phyloP scores from a whole-genome alignment of 768 basidiomycete genomes.

The Russula brevipes region DNA sequence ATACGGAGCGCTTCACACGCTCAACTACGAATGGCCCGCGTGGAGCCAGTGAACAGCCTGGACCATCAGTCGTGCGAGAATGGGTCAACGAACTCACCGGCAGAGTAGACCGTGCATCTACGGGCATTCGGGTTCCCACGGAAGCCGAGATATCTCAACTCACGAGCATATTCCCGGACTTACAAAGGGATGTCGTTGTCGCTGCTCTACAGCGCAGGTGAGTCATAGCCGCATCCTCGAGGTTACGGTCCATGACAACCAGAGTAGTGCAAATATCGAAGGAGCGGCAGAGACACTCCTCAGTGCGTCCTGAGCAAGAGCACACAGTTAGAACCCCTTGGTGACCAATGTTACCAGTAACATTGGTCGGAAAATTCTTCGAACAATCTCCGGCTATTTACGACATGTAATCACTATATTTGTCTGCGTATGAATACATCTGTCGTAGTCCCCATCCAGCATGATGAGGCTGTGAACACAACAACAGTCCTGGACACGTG shows the following conservation, averaged over 20 bases:
- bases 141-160: constrained; percentile 74
- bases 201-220: constrained; percentile 80
- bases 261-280: constrained; percentile 68
- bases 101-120: constrained; percentile 45
- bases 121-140: constrained; percentile 62
- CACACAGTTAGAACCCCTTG: background rate
- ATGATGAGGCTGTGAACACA: constrained; percentile 1
- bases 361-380: background rate
- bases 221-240: constrained; percentile 27
- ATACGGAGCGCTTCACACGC: constrained; percentile 20
- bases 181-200: constrained; percentile 66
- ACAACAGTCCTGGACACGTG: background rate
- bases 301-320: constrained; percentile 33
- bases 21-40: constrained; percentile 19
- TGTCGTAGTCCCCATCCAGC: background rate
- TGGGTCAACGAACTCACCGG: constrained; percentile 81
- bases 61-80: constrained; percentile 57
- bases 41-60: constrained; percentile 9
- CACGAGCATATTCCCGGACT: constrained; percentile 77
- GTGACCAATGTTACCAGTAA: background rate
- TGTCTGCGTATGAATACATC: constrained; percentile 1
- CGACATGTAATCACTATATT: background rate
- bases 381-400: background rate
- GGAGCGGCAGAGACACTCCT: constrained; percentile 77
- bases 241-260: constrained; percentile 9